Evolutionary conservation across 2,329 filamentous ascomycete genomes (phyloP).

Genomic region (Sporothrix mexicana): DNA sequence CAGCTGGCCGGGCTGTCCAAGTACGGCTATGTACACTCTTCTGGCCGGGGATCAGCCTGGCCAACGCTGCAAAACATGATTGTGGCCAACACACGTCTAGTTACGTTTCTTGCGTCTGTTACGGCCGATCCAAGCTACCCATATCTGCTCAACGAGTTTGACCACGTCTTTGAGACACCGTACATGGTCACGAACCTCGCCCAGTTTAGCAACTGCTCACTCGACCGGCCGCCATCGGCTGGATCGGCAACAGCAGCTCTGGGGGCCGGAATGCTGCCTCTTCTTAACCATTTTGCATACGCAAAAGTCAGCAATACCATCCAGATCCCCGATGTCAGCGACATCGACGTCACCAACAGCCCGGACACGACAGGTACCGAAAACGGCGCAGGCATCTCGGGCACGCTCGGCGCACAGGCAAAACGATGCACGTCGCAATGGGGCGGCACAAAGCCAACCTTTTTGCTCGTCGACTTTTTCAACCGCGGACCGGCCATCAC

Average conservation of each 20-base stretch:
- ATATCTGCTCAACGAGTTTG: constrained; percentile 68
- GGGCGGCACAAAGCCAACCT: constrained; percentile 68
- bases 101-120: constrained; percentile 70
- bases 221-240: constrained; percentile 67
- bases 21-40: constrained; percentile 61
- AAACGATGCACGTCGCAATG: constrained; percentile 62
- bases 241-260: constrained; percentile 57
- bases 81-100: constrained; percentile 64
- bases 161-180: constrained; percentile 73
- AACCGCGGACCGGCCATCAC: constrained; percentile 72
- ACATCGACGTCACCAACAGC: constrained; percentile 69
- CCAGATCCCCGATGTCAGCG: constrained; percentile 64
- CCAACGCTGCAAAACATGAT: constrained; percentile 76
- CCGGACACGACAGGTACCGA: constrained; percentile 52
- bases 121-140: constrained; percentile 51
- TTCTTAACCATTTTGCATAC: constrained; percentile 84
- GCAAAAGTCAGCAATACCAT: constrained; percentile 59
- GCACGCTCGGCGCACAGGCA: constrained; percentile 61
- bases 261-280: constrained; percentile 64
- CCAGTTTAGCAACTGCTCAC: constrained; percentile 71
- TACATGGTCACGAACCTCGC: constrained; percentile 67
- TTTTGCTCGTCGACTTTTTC: constrained; percentile 81
- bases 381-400: constrained; percentile 44
- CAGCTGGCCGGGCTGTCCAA: constrained; percentile 63
- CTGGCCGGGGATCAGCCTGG: constrained; percentile 59